Conservation (phyloP, 139 green algal genomes). For the Medakamo hakoo region DNA sequence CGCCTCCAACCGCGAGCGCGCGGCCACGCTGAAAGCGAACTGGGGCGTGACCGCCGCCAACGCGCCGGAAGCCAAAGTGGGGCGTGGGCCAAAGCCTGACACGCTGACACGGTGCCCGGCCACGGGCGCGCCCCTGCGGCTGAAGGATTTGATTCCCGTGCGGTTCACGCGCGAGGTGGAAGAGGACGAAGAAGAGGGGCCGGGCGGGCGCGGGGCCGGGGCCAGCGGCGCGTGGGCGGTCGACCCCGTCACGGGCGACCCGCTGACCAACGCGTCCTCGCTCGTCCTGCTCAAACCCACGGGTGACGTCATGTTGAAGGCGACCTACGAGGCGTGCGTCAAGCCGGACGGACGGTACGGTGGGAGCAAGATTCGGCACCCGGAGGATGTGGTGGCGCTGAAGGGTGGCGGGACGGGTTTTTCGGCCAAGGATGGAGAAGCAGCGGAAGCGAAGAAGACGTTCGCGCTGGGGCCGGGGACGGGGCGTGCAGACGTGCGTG, state of each 20-base stretch:
- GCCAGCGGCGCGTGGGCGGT: conserved; percentile 17
- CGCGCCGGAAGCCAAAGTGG: conserved; percentile 18
- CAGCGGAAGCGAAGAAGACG: conserved; percentile 27
- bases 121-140: conserved; percentile 56
- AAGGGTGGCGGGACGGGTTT: conserved; percentile 59
- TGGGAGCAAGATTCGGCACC: conserved; percentile 20
- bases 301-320: conserved; percentile 58
- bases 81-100: conserved; percentile 51
- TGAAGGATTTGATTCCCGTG: conserved; percentile 48
- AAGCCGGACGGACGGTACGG: conserved; percentile 58
- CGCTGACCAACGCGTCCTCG: conserved; percentile 60
- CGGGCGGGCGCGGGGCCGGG: too few species aligned
- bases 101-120: conserved; percentile 71
- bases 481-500: conserved; percentile 53
- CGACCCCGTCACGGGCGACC: conserved; percentile 71
- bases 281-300: conserved; percentile 68
- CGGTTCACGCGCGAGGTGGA: conserved; percentile 42
- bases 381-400: conserved; percentile 60
- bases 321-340: conserved; percentile 62
- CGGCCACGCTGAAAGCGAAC: conserved; percentile 57
- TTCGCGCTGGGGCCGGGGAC: conserved; percentile 47
- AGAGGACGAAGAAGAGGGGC: conserved; percentile 27
- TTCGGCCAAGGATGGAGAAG: conserved; percentile 45
- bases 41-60: conserved; percentile 50
- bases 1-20: conserved; percentile 44